Evolutionary conservation across 2,329 filamentous ascomycete genomes (phyloP), one percentile per base, ranked within the genome.

Genomic region (Fusarium pilosicola): DNA sequence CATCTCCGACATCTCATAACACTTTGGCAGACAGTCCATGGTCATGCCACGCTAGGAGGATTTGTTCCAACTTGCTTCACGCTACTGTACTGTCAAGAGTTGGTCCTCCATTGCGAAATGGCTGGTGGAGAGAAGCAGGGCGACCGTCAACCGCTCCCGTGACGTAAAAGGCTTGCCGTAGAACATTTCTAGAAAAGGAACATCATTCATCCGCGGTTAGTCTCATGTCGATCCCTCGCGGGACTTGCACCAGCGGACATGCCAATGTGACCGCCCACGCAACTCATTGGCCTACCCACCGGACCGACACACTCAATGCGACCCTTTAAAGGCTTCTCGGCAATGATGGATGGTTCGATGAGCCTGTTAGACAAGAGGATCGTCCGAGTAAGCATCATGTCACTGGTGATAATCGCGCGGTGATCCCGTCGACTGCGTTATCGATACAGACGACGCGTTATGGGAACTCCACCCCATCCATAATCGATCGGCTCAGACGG

Each of bases 141-240:
- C 30, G 65, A 65, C 45, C 24, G 48, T 55, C 65, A 68, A 56
- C 66, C 65, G 34, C 15, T 15, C 44, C 44, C 18, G 36, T 74
- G 71, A 74, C 63, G 71, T 72, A 61, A 55, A 49, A 39, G 45
- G 49, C 49, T 71, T 54, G 48, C 46, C 17, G 20, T 74, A n/a
- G 71, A 74, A 72, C 17, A 38, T 39, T 74, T 74, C 71, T 69
- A 68, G 71, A 74, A 74, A 30, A 32, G 68, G 71, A 68, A 42
- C 32, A 74, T 68, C 13, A 32, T 68, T n/a, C 49, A 56, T 28
- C 71, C 71, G 56, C 8, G 0, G 38, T 17, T 65, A 65, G 69
- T 48, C 18, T 18, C 17, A 14, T 41, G 71, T 48, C 57, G 71
- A 74, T 74, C 71, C 10, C 34, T 42, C 12, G 17, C 49, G 57